Base-by-base conservation (phyloP, 768 basidiomycete genomes). In the Cystoderma amianthinum region DNA sequence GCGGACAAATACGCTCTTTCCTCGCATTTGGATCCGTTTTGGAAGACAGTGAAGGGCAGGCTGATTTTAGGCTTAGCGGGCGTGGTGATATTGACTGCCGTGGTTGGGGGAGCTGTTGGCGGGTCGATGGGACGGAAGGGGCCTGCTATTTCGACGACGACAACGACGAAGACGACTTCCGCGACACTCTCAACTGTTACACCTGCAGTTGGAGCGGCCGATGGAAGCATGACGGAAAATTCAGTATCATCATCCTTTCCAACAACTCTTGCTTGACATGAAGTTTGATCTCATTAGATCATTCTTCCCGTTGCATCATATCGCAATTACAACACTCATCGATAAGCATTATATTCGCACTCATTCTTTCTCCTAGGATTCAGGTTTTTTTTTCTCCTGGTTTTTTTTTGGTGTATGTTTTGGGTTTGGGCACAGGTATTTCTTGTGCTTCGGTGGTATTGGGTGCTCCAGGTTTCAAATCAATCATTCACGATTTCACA, bases 81-180 rank as follows among this genome's bases (percentile, higher is more conserved):
- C 10, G 43, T 51, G n/a, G 47, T 44, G 7, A 22, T 57, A 10
- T 38, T 55, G 19, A 54, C 53, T 5, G 56, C 48, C 7, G 46
- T 57, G 17, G 56, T 57, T 1, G 56, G 56, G 5, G 56, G 56
- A 19, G 56, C 44, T 1, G 47, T 44, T n/a, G 45, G 44, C 18
- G 44, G 39, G 32, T 30, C 28, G 4, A 32, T 23, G 6, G 43
- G 39, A 16, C 35, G 48, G 24, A n/a, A 32, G 20, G 25, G 36
- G 12, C 36, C 41, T 25, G 25, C 22, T 12, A 16, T 15, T 23
- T 28, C 32, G n/a, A 15, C 24, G 33, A 21, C 22, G 20, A 22
- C 40, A 12, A 28, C 39, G 30, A n/a, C 41, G 18, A 37, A 16
- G 17, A 5, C 20, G 16, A 16, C 38, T 30, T 9, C 10, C 28